Conservation (phyloP, 75 land plant species). For the Ceratopteris richardii region DNA sequence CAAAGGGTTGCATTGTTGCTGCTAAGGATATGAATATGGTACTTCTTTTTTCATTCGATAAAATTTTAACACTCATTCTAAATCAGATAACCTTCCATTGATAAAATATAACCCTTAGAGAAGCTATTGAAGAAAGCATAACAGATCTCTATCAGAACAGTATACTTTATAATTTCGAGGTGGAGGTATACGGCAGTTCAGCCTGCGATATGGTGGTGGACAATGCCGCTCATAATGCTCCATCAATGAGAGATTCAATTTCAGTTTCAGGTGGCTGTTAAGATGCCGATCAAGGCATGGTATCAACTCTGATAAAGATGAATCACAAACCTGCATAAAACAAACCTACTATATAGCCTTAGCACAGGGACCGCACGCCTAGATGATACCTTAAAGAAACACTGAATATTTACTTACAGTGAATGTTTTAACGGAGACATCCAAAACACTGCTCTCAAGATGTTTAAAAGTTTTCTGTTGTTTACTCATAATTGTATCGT, state of each 20-base stretch:
- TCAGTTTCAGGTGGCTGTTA: slow-evolving; percentile 54
- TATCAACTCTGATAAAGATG: slow-evolving; percentile 60
- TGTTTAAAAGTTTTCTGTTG: too few relatives aligned
- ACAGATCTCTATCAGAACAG: too few relatives aligned
- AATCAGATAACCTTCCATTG: too few relatives aligned
- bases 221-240: slow-evolving; percentile 98
- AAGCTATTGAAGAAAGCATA: too few relatives aligned
- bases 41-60: too few relatives aligned
- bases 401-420: background rate
- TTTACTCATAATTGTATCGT: too few relatives aligned
- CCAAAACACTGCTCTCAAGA: background rate
- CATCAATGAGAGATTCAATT: slow-evolving; percentile 69
- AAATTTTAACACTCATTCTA: too few relatives aligned
- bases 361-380: background rate
- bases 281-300: slow-evolving; percentile 83
- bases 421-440: background rate
- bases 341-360: background rate
- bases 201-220: slow-evolving; percentile 67
- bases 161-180: slow-evolving; percentile 80
- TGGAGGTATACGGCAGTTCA: slow-evolving; percentile 87
- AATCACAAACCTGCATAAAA: slow-evolving; percentile 67
- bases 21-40: too few relatives aligned
- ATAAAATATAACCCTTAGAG: too few relatives aligned
- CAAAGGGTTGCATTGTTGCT: too few relatives aligned
- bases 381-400: background rate